Evolutionary conservation across 768 basidiomycete species (phyloP), one percentile per base, ranked within the genome.

Genomic region (Termitomyces sp.): DNA sequence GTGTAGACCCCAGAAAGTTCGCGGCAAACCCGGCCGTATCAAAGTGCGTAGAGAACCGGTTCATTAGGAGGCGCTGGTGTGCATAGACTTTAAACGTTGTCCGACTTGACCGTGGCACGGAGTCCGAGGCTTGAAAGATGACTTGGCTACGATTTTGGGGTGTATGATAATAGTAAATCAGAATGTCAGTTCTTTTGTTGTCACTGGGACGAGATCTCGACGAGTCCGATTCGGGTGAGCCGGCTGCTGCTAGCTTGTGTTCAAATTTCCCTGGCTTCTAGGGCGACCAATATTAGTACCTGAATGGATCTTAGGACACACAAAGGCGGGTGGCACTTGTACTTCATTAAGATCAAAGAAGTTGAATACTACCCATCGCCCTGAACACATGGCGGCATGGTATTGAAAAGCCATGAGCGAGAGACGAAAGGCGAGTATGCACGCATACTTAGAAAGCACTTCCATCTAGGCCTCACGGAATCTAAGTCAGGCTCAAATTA

Each of bases 31-130:
- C 53, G 58, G 53, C 45, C 49, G 49, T 53, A 54, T 49, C 54
- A 26, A 50, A 50, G 26, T 26, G 35, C 20, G 42, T 32, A 18
- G 53, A 53, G 36, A 51, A 53, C 43, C 30, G 32, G 33, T 46
- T 57, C 58, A 60, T 52, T 55, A 52, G 28, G 53, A 49, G 53
- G 47, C 26, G 52, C 47, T 45, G 36, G 22, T 35, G 22, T 30
- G 42, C 55, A 60, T 64, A 64, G 53, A 51, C 58, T 65, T 65
- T 60, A 65, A 57, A 60, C 62, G 64, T 61, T 60, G 56, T 49
- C 58, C 54, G 60, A 57, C 57, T 55, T 33, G 30, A 49, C 26
- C 33, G 32, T 51, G 45, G 53, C 46, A 46, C 52, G 60, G 46
- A 55, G 46, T 61, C 60, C 58, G 60, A 64, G 60, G 64, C 44